A percentile compares a stretch with the other conserved stretches of the same genome.
Conservation (phyloP, 2,329 filamentous ascomycete genomes). For the Talaromyces sp. region DNA sequence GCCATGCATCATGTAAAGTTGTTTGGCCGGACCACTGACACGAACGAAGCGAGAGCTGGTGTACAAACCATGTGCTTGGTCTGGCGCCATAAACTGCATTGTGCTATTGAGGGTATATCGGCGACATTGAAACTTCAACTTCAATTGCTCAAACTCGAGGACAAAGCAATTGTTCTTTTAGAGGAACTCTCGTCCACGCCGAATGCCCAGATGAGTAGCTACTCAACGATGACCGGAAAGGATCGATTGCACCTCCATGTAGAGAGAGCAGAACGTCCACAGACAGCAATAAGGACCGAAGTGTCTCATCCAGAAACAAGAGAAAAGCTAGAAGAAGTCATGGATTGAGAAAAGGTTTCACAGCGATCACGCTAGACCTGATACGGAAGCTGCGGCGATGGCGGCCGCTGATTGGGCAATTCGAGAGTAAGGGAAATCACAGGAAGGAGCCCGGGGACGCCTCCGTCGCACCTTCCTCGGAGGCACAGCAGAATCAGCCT, state of each 20-base stretch:
- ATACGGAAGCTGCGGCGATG: neutral
- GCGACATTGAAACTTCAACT: neutral
- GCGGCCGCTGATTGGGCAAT: neutral
- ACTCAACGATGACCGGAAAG: neutral
- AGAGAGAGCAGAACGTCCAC: neutral
- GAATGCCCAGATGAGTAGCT: neutral
- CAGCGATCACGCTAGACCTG: neutral
- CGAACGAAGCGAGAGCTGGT: neutral
- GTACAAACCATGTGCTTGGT: neutral
- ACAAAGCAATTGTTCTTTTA: neutral
- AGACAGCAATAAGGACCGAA: neutral
- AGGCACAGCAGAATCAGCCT: neutral
- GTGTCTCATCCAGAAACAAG: slow-evolving; percentile 1
- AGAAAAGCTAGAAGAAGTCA: neutral
- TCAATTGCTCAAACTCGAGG: neutral
- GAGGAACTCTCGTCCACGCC: neutral
- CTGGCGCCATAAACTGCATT: neutral
- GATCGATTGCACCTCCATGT: neutral
- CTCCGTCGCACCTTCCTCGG: slow-evolving; percentile 10
- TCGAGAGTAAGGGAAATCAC: neutral
- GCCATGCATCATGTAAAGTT: neutral
- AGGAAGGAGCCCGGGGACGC: neutral
- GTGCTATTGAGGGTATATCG: neutral
- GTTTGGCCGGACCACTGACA: neutral
- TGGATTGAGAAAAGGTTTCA: neutral